Evolutionary conservation across 2,329 filamentous ascomycete species (phyloP), one percentile per base, ranked within the genome.

Genomic region (Alternaria sp.): DNA sequence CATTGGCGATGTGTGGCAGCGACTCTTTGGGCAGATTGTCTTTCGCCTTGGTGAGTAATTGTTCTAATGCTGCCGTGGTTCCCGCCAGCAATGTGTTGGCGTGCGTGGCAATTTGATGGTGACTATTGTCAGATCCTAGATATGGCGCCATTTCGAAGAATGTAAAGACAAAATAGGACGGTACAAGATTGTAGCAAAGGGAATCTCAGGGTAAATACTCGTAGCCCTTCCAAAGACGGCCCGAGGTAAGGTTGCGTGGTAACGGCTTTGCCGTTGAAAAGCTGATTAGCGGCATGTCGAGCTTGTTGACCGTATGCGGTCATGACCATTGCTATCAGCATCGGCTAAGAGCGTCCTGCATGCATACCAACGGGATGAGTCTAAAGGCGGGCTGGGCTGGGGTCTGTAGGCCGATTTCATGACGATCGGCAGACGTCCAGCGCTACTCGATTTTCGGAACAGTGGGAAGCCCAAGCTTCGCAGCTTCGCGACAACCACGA

Each of bases 1-100:
- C 66, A 7, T 63, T 71, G 19, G 67, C 56, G 21, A 81, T 77
- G 49, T 79, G 69, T 19, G 71, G 54, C 5, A 74, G 62, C 52
- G 70, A 73, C 61, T 81, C 78, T 28, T 62, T 56, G 6, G 80
- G 79, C 12, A 81, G 67, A 43, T 81, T 74, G 56, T 67, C 71
- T 32, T 77, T 70, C 44, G 71, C 76, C 40, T 75, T 75, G 36
- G 57, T 50, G 9, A 81, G 67, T 12, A 81, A 68, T 55, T 74
- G 71, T 32, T 75, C 64, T 13, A 81, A 67, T 3, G 78, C 76
- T 26, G 66, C 59, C 11, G 70, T 72, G 2, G 79, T 80, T 59
- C 79, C 79, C 10, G 71, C 54, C 11, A 79, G 69, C 54, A 81
- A 71, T 7, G 70, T 73, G 59, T 78, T 78, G 15, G 43, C 19